Percentiles rank a stretch among this genome's conserved stretches.
phyloP scores from a whole-genome alignment of 2,329 filamentous ascomycete genomes.

The Intubia oerlemansii region DNA sequence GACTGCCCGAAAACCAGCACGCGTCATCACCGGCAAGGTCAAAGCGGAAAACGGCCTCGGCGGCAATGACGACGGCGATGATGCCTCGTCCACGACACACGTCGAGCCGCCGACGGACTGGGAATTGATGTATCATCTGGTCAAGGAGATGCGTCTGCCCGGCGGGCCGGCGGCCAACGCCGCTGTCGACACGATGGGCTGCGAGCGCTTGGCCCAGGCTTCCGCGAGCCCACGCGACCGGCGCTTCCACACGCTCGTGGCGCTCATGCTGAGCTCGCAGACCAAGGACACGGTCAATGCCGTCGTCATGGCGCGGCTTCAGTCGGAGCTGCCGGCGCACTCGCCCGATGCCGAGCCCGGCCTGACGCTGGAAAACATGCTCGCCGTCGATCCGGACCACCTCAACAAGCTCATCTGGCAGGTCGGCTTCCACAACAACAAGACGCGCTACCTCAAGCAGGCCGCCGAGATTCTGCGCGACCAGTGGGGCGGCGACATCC shows the following conservation, averaged over 20 bases:
- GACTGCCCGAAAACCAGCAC: slow-evolving; percentile 10
- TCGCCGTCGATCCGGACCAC: slow-evolving; percentile 42
- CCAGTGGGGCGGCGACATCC: slow-evolving; percentile 54
- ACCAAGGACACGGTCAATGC: slow-evolving; percentile 87
- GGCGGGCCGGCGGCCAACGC: slow-evolving; percentile 43
- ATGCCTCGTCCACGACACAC: slow-evolving; percentile 1
- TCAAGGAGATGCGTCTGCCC: slow-evolving; percentile 51
- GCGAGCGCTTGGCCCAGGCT: slow-evolving; percentile 47
- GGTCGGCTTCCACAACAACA: slow-evolving; percentile 90
- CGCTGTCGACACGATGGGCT: slow-evolving; percentile 95
- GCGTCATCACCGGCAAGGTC: slow-evolving; percentile 3
- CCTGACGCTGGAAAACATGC: slow-evolving; percentile 56
- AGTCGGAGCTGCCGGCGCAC: slow-evolving; percentile 45
- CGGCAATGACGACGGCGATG: neutral
- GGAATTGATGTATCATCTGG: slow-evolving; percentile 59
- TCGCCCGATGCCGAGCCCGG: slow-evolving; percentile 22
- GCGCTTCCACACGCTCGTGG: slow-evolving; percentile 69
- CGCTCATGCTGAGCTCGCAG: slow-evolving; percentile 80
- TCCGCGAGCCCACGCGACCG: slow-evolving; percentile 30
- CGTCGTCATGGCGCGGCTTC: slow-evolving; percentile 58
- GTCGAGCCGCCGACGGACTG: slow-evolving; percentile 53
- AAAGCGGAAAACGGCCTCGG: neutral
- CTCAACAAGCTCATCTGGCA: slow-evolving; percentile 58
- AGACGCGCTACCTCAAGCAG: slow-evolving; percentile 59
- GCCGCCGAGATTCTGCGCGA: slow-evolving; percentile 54